Base-by-base conservation (phyloP, 2,329 filamentous ascomycete species). In the Mollisiaceae sp. region DNA sequence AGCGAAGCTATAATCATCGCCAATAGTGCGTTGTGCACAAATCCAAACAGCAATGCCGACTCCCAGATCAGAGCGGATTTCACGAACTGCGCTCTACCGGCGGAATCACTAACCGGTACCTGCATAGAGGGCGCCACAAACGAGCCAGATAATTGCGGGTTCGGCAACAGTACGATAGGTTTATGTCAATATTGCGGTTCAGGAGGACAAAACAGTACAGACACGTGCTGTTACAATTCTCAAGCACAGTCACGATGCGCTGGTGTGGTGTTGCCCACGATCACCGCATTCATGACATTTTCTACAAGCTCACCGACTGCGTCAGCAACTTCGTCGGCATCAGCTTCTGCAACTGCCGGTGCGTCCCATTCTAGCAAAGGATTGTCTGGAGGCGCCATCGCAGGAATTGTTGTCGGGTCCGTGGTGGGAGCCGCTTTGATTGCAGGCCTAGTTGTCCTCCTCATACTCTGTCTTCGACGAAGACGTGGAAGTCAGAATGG, bases 191-290 rank as follows among this genome's bases (percentile, higher is more conserved):
- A 95, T 78, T 99, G 95, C 78, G 85, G 86, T 50, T 83, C 88
- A 8, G 94, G 91, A 72, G 93, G 94, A 35, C 87, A 89, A 68
- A 98, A 98, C 78, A 91, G 93, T 11, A 98, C 94, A 59, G 94
- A 98, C 77, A 96, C 94, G 3, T 99, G 95, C 82, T 99, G 95
- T 78, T 90, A 93, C 74, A 93, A 88, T 73, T 89, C 94, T 5
- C 84, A 93, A 67, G 89, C 90, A n/a, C 86, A 92, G 65, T 80
- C 81, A 32, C 86, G 89, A 69, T 99, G 95, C 77, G 80, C 86
- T 59, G 86, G 86, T 59, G 91, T 99, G n/a, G 82, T 85, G 32
- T 82, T 99, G 8, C 95, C 95, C 0, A 87, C 87, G 0, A 90
- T 93, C 57, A 87, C 88, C 15, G 85, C 90, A 12, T 89, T 89